Evolutionary conservation across 306 rosid species (phyloP), one percentile per base, ranked within the genome.

Genomic region (Cucumis melo): DNA sequence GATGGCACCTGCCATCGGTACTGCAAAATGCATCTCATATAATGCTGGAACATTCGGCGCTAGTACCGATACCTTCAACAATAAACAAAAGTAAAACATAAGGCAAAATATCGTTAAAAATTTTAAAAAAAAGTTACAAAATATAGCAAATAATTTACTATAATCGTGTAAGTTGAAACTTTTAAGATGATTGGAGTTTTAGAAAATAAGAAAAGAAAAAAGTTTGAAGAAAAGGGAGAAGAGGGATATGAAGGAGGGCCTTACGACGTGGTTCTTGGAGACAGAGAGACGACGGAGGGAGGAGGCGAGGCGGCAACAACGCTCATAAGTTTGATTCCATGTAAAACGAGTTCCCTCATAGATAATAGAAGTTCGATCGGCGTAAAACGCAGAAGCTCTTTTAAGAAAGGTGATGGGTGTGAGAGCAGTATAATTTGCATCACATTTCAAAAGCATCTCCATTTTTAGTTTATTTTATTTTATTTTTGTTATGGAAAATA

Each of bases 1-100:
- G 2, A 91, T 90, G 0, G 86, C 96, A 1, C 98, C 97, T 0
- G 97, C 98, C 98, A 94, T 94, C 1, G 98, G 94, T 58, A 91
- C 97, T 0, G 96, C 97, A 21, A 94, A 94, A 78, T 94, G 98
- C 97, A 94, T 91, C 92, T 94, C 98, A 44, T 91, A 94, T 94
- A 86, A 77, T 51, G 98, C 98, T 32, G 98, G 98, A 60, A 91
- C 78, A 74, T 93, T 93, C 0, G 98, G 98, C 0, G 98, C 98
- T 75, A 94, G 20, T 29, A 93, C 91, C 0, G 98, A 93, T 0
- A 91, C 96, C 98, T 93, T 81, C 0, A 48, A 55, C 3, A 21
- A 39, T 12, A 21, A 39, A 7, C 34, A 29, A 27, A 3, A 53
- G 51, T 10, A n/a, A 24, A 34, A 6, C 53, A n/a, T n/a, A n/a